Evolutionary conservation across 768 basidiomycete genomes (phyloP).

Genomic region (Podaxis mareebaensis): DNA sequence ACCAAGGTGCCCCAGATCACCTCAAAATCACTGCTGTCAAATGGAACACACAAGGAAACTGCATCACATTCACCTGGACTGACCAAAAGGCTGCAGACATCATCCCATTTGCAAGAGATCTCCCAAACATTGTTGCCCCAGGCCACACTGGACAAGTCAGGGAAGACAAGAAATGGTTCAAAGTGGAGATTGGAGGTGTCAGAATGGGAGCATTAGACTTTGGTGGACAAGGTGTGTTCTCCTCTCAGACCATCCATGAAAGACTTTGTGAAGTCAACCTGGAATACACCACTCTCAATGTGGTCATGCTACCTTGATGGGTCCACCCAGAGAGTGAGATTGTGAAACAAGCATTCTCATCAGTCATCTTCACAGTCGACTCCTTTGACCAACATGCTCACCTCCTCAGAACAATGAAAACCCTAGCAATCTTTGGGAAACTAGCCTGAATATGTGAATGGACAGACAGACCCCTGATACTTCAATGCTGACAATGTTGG

Average conservation of each 20-base stretch:
- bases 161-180: constrained; percentile 24
- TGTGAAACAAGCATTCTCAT: neutral
- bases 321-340: neutral
- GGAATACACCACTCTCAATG: neutral
- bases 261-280: neutral
- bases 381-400: neutral
- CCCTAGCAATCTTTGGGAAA: neutral
- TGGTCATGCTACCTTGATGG: neutral
- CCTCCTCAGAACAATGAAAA: neutral
- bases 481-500: neutral
- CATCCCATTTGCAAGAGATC: constrained; percentile 1
- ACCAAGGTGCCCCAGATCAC: neutral
- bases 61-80: neutral
- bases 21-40: neutral
- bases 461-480: neutral
- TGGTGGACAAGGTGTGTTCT: neutral
- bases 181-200: constrained; percentile 21
- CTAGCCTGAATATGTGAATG: neutral
- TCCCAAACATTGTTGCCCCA: constrained; percentile 16
- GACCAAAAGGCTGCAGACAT: constrained; percentile 17
- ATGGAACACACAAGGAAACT: neutral
- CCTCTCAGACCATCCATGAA: neutral
- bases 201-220: constrained; percentile 9
- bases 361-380: neutral
- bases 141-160: constrained; percentile 6